phyloP scores from a whole-genome alignment of 2,329 filamentous ascomycete species.

The Cladosporium colombiae region DNA sequence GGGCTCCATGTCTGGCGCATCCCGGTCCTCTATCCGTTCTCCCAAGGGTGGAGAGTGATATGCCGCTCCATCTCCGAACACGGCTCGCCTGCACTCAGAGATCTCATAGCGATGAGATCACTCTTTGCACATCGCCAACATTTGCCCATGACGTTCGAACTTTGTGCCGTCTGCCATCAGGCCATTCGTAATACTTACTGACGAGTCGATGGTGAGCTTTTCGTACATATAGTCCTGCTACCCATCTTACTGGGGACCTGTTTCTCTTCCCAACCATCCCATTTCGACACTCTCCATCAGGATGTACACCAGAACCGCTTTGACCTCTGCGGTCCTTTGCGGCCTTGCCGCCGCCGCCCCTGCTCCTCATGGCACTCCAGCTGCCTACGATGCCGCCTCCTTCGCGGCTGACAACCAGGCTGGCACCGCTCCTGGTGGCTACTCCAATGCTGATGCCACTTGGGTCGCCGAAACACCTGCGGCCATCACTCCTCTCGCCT shows the following conservation, averaged over 20 bases:
- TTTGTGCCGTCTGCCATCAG: constrained; percentile 13
- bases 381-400: constrained; percentile 16
- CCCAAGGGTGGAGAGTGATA: neutral
- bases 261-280: constrained; percentile 9
- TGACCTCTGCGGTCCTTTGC: constrained; percentile 39
- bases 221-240: constrained; percentile 10
- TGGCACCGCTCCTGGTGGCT: constrained; percentile 41
- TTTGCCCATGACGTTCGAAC: constrained; percentile 18
- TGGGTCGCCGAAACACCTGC: constrained; percentile 40
- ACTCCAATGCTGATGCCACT: constrained; percentile 47
- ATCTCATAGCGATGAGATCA: constrained; percentile 19
- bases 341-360: constrained; percentile 40
- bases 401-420: constrained; percentile 29
- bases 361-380: constrained; percentile 27
- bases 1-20: constrained; percentile 11
- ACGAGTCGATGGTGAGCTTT: neutral
- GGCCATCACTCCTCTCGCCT: constrained; percentile 40
- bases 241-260: neutral
- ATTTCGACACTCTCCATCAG: constrained; percentile 32
- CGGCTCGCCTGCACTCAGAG: constrained; percentile 7
- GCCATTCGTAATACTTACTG: constrained; percentile 2
- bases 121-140: constrained; percentile 17
- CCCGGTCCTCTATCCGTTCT: neutral
- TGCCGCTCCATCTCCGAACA: constrained; percentile 13
- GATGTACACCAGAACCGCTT: constrained; percentile 41